phyloP scores from a whole-genome alignment of 2,329 filamentous ascomycete species.

The Fusarium hainanense region DNA sequence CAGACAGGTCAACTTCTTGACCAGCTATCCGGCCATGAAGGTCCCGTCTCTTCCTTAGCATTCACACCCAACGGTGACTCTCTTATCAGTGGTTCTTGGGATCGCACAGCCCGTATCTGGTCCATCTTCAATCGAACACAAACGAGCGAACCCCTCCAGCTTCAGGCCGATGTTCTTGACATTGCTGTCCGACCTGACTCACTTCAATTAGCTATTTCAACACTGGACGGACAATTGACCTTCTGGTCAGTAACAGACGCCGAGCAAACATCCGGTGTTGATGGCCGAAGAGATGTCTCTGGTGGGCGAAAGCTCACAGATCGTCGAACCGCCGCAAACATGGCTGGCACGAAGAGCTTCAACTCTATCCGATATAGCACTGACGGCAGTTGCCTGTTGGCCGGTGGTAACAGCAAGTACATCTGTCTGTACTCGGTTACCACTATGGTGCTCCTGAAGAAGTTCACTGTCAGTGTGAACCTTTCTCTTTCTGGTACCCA shows the following conservation, averaged over 20 bases:
- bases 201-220: slow-evolving; percentile 89
- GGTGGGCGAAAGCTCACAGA: slow-evolving; percentile 91
- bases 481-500: slow-evolving; percentile 96
- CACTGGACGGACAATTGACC: slow-evolving; percentile 90
- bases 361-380: slow-evolving; percentile 89
- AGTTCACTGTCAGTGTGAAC: slow-evolving; percentile 95
- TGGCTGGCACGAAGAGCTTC: slow-evolving; percentile 90
- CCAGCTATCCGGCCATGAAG: slow-evolving; percentile 90
- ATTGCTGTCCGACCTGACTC: slow-evolving; percentile 92
- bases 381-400: slow-evolving; percentile 89
- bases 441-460: slow-evolving; percentile 91
- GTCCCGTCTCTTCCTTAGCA: slow-evolving; percentile 86
- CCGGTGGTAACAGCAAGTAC: slow-evolving; percentile 96
- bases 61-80: slow-evolving; percentile 89
- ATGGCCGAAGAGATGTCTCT: slow-evolving; percentile 91
- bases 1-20: slow-evolving; percentile 97
- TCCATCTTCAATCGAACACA: slow-evolving; percentile 94
- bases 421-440: slow-evolving; percentile 97
- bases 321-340: slow-evolving; percentile 90
- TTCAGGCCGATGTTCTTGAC: slow-evolving; percentile 89
- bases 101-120: slow-evolving; percentile 95
- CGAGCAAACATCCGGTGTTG: slow-evolving; percentile 84
- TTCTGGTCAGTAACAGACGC: slow-evolving; percentile 96
- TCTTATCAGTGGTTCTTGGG: slow-evolving; percentile 94
- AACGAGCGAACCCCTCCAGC: slow-evolving; percentile 91